Percentiles rank a stretch among this genome's conserved stretches.
phyloP scores from a whole-genome alignment of 2,329 filamentous ascomycete genomes.

The Paramyrothecium sp. region DNA sequence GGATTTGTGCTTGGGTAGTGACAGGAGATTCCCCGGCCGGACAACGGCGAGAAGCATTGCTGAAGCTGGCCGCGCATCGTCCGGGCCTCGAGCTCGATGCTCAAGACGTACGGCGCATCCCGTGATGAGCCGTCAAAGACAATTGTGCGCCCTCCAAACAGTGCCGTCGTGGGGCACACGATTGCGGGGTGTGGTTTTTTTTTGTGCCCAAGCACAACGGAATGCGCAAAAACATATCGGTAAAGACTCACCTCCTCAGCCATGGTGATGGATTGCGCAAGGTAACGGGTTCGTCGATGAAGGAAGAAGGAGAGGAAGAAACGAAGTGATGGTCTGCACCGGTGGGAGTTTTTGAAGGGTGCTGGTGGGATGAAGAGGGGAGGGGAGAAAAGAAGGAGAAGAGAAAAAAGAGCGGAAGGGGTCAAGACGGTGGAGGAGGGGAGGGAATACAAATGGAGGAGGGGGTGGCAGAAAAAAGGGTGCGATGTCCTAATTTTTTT shows the following conservation, averaged over 20 bases:
- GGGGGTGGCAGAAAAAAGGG: slow-evolving; percentile 26
- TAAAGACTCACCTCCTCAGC: slow-evolving; percentile 52
- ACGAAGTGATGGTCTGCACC: slow-evolving; percentile 14
- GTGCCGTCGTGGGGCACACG: slow-evolving; percentile 30
- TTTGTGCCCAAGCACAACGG: slow-evolving; percentile 25
- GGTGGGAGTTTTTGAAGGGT: slow-evolving; percentile 14
- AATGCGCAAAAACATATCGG: not conserved
- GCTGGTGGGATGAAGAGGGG: slow-evolving; percentile 22
- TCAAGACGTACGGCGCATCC: not conserved
- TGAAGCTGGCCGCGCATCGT: no score
- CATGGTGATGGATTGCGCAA: slow-evolving; percentile 53
- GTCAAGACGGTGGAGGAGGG: slow-evolving; percentile 18
- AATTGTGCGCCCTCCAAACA: not conserved
- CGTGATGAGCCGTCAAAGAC: not conserved
- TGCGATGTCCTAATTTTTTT: slow-evolving; percentile 33
- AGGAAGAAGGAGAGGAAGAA: slow-evolving; percentile 24
- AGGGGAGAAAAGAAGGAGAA: slow-evolving; percentile 27
- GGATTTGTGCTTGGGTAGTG: no score
- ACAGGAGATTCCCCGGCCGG: no score
- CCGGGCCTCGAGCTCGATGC: not conserved
- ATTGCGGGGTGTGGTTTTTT: slow-evolving; percentile 48
- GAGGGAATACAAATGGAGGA: slow-evolving; percentile 24
- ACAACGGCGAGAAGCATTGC: no score
- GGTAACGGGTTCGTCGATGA: slow-evolving; percentile 23
- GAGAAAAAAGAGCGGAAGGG: slow-evolving; percentile 18